A percentile compares a stretch with the other conserved stretches of the same genome.
These are phyloP conservation scores for Macadamia integrifolia DNA, from an alignment of 164 flowering plant species.

Conservation along the genomic window DNA sequence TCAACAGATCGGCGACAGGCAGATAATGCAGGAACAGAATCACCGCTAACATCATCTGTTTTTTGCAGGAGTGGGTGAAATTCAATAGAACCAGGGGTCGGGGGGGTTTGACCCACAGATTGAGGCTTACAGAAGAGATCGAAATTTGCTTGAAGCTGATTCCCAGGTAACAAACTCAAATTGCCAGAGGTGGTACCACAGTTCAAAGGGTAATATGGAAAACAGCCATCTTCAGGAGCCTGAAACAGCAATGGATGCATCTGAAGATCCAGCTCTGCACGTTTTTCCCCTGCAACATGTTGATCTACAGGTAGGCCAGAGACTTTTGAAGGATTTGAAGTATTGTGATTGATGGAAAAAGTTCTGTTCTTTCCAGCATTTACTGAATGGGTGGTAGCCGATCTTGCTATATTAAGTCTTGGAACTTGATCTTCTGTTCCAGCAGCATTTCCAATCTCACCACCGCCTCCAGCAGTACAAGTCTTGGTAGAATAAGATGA, in stretches of 20 bases:
- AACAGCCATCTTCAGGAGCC: conserved; percentile 43
- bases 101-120: conserved; percentile 19
- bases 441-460: conserved; percentile 14
- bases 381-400: conserved; percentile 9
- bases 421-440: conserved; percentile 24
- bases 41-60: conserved; percentile 30
- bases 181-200: conserved; percentile 34
- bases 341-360: conserved; percentile 3
- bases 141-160: conserved; percentile 48
- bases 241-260: conserved; percentile 94
- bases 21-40: conserved; percentile 13
- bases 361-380: conserved; percentile 16
- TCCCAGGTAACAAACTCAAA: conserved; percentile 55
- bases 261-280: conserved; percentile 48
- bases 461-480: conserved; percentile 10
- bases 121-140: conserved; percentile 43
- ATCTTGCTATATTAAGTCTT: conserved; percentile 16
- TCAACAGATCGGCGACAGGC: conserved; percentile 8
- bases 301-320: conserved; percentile 20
- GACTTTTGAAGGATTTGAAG: conserved; percentile 16
- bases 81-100: conserved; percentile 40
- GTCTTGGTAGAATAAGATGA: neutral
- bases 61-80: conserved; percentile 89
- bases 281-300: conserved; percentile 30
- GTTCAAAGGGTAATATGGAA: conserved; percentile 42